Base-by-base conservation (phyloP, 371 early-diverging fungal species). In the Saksenaea oblongispora region DNA sequence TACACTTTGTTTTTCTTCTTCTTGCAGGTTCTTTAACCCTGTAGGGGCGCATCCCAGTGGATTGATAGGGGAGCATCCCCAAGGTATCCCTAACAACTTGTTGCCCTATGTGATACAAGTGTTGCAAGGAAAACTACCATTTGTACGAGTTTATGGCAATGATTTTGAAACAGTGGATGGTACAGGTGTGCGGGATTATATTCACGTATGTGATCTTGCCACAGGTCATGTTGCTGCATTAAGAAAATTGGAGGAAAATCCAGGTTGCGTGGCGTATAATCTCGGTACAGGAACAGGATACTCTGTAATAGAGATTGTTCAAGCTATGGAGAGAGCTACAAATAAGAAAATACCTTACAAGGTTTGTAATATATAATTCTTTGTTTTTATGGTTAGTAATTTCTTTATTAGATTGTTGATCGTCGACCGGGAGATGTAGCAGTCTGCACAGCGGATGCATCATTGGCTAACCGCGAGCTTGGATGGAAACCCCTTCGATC, bases 11-110 rank as follows among this genome's bases (percentile, higher is more conserved):
- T 22, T 44, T 28, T 2, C 1, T 36, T 62, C 22, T 18, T 27
- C 39, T 34, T 35, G 70, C 61, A 75, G 88, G 37, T 97, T 93
- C 78, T 97, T 97, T 66, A 97, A 97, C 73, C 96, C 97, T 18
- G 89, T 91, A 4, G 92, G 94, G n/a, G 96, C 97, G 0, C 96
- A 96, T 74, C 74, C 80, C 24, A 88, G 90, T n/a, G 96, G 96
- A 35, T 58, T 83, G 63, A 91, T 97, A 62, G 97, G 97, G 47
- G 97, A 97, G 65, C 87, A 92, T 69, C 93, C 95, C 5, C 80
- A 80, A 62, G 92, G 91, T 55, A 80, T 88, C 27, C 96, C 97
- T 18, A 91, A 90, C 73, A 97, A 96, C 72, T 78, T 97, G 34
- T 87, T 96, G 80, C 96, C 97, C 1, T 93, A 89, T 66, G 85